Evolutionary conservation across 768 basidiomycete genomes (phyloP), one percentile per base, ranked within the genome.

Genomic region (Lepiota brunneoincarnata): DNA sequence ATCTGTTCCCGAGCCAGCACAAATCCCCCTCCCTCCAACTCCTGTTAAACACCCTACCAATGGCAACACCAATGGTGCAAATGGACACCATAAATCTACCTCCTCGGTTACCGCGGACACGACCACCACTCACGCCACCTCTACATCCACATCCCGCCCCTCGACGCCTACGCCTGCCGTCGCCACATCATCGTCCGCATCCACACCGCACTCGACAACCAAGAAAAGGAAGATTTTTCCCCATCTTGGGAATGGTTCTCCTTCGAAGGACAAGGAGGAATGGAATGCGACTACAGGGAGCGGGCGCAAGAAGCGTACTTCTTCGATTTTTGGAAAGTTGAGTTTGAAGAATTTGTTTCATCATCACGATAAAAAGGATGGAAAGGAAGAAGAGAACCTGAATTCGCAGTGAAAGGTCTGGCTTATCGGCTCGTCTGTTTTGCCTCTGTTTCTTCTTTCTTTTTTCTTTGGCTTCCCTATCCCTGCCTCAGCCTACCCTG

Each of bases 311-410:
- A 85, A 82, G 63, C 72, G 72, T 41, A 63, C 23, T 20, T 31
- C 67, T 5, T 83, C 83, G 14, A 63, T 86, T 26, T 74, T 87
- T 49, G 76, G 76, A 21, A 84, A 75, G 59, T 36, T 80, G 48
- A 84, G 79, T 61, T 36, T 80, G 48, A 84, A 80, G 62, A 63
- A 73, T 37, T 61, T 83, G 5, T 86, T 87, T 60, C 62, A 69
- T 14, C 62, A 66, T 34, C 72, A 80, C 51, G 72, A 79, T 18
- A 78, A 78, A 59, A 65, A 74, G 44, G 67, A 75, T 60, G 64
- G 69, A 55, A 69, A 47, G 31, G 20, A 21, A 4, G 43, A 28
- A 17, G 34, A 31, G 7, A 31, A 31, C 11, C 4, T 31, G 6
- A 10, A 31, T 31, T 31, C 31, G 17, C 45, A 36, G 10, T 47